These are phyloP conservation scores for Skeletonema grethae DNA, from an alignment of 108 stramenopile species.

Conservation along the genomic window DNA sequence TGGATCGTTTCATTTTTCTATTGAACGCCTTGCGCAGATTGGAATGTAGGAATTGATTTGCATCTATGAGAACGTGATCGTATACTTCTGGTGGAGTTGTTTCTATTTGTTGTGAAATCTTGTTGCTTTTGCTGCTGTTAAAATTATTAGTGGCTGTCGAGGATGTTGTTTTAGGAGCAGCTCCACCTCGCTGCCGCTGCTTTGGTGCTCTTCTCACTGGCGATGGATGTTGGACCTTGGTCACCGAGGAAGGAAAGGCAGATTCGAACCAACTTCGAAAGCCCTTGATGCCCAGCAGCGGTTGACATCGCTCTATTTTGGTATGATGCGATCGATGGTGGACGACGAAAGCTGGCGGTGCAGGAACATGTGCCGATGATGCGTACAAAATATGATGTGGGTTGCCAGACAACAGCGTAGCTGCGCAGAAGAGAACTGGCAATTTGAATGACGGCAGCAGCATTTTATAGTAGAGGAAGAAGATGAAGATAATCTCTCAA, in stretches of 20 bases:
- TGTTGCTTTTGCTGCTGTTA: neutral
- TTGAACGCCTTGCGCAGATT: constrained; percentile 48
- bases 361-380: neutral
- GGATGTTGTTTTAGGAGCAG: neutral
- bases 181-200: neutral
- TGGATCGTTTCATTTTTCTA: constrained; percentile 26
- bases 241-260: constrained; percentile 70
- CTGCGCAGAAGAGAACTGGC: neutral
- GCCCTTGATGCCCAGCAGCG: constrained; percentile 77
- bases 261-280: constrained; percentile 84
- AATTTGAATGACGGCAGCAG: neutral
- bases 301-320: neutral
- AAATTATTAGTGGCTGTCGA: neutral
- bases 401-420: neutral
- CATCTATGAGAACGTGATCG: constrained; percentile 89
- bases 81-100: constrained; percentile 50
- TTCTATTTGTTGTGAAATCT: neutral
- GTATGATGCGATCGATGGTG: neutral
- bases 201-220: neutral
- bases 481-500: neutral
- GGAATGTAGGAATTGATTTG: constrained; percentile 86
- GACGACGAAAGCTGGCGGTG: neutral
- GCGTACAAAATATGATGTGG: neutral
- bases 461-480: neutral
- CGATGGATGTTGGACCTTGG: constrained; percentile 26